These are phyloP conservation scores for Ordospora colligata DNA, from an alignment of 371 early-diverging fungal species.

Conservation along the genomic window DNA sequence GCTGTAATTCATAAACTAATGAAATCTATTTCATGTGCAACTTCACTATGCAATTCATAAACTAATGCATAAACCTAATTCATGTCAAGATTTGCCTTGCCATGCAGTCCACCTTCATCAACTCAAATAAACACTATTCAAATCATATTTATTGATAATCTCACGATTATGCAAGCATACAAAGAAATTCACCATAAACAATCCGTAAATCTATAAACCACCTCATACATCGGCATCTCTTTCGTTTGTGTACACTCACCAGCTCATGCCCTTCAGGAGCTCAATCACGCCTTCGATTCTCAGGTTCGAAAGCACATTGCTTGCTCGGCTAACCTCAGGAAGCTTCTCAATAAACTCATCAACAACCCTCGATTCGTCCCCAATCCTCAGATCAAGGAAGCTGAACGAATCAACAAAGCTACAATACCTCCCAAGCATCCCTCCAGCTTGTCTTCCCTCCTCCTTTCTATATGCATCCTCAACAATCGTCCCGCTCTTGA, in stretches of 20 bases:
- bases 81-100: too few relatives aligned
- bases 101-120: background rate
- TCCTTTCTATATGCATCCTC: background rate
- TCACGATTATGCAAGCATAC: background rate
- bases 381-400: conserved; percentile 11
- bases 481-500: background rate
- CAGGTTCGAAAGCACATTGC: conserved; percentile 1
- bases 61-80: too few relatives aligned
- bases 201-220: too few relatives aligned
- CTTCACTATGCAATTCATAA: too few relatives aligned
- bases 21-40: too few relatives aligned
- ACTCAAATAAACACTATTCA: background rate
- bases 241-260: background rate
- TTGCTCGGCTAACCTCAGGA: background rate
- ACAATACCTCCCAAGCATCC: background rate
- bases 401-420: background rate
- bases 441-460: background rate
- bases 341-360: conserved; percentile 6
- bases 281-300: background rate
- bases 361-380: background rate
- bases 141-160: too few relatives aligned
- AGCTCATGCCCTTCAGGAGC: background rate
- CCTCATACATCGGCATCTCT: too few relatives aligned
- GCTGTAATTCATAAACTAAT: too few relatives aligned
- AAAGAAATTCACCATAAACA: background rate